These are phyloP conservation scores for Carex parvula DNA, from an alignment of 176 grass and related monocot species.

Conservation along the genomic window DNA sequence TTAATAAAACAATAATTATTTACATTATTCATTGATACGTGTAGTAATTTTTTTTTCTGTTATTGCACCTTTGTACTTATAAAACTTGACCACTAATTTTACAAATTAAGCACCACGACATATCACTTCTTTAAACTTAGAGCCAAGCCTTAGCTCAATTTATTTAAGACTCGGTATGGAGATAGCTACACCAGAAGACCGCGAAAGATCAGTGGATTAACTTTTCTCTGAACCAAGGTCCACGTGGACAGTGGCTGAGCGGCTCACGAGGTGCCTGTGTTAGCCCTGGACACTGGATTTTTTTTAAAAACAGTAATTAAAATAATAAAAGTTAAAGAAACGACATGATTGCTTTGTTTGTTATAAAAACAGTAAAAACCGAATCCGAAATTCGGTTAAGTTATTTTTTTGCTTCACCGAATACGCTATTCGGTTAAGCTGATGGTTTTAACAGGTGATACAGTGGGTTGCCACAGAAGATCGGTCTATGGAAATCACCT, in stretches of 20 bases:
- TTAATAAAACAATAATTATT: neutral
- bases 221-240: neutral
- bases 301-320: too few relatives aligned
- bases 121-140: neutral
- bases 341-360: too few relatives aligned
- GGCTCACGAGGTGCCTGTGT: neutral
- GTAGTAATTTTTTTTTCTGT: neutral
- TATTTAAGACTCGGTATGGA: neutral
- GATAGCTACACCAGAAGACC: neutral
- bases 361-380: too few relatives aligned
- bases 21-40: neutral
- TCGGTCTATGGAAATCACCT: too few relatives aligned
- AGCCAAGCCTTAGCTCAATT: neutral
- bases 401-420: too few relatives aligned
- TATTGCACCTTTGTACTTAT: neutral
- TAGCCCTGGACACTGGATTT: neutral
- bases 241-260: neutral
- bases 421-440: too few relatives aligned
- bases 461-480: too few relatives aligned
- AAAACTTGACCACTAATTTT: neutral
- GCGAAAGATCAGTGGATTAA: neutral
- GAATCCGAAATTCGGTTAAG: too few relatives aligned
- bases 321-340: too few relatives aligned
- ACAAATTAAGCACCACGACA: neutral
- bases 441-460: too few relatives aligned